Conservation (phyloP, 495 filamentous ascomycete genomes). For the Aspergillus steynii region DNA sequence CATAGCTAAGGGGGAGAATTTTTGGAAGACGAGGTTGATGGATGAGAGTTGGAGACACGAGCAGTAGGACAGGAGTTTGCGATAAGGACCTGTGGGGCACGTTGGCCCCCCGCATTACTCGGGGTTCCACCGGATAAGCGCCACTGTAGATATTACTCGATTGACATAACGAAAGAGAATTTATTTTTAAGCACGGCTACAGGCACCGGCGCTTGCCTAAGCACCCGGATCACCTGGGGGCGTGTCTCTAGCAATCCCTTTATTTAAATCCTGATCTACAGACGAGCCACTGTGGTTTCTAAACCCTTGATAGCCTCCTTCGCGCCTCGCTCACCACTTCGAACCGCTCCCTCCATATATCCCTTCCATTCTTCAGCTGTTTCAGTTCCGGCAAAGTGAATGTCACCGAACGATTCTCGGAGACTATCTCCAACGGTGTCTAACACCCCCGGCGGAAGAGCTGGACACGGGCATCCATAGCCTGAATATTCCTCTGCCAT, state of each 20-base stretch:
- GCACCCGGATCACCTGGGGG: too few relatives aligned
- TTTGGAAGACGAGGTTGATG: background rate
- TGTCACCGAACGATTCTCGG: constrained; percentile 25
- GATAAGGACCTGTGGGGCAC: background rate
- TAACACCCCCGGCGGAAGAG: constrained; percentile 27
- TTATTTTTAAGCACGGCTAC: too few relatives aligned
- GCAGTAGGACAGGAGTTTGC: background rate
- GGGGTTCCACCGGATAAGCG: too few relatives aligned
- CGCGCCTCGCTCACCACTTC: constrained; percentile 36
- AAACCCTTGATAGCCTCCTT: constrained; percentile 30
- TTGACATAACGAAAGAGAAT: too few relatives aligned
- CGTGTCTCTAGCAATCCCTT: too few relatives aligned
- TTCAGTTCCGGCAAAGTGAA: constrained; percentile 53
- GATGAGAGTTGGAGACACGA: background rate
- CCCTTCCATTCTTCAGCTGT: constrained; percentile 45
- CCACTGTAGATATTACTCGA: too few relatives aligned
- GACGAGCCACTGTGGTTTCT: background rate
- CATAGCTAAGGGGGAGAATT: background rate
- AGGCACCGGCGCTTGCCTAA: too few relatives aligned
- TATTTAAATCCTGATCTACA: background rate
- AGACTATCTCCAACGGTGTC: constrained; percentile 23
- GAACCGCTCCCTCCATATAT: constrained; percentile 52
- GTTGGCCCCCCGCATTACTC: too few relatives aligned
- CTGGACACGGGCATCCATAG: constrained; percentile 27
- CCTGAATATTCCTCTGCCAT: constrained; percentile 23